Evolutionary conservation across 1,139 yeast genomes (phyloP).

Genomic region (Candida glucosophila): DNA sequence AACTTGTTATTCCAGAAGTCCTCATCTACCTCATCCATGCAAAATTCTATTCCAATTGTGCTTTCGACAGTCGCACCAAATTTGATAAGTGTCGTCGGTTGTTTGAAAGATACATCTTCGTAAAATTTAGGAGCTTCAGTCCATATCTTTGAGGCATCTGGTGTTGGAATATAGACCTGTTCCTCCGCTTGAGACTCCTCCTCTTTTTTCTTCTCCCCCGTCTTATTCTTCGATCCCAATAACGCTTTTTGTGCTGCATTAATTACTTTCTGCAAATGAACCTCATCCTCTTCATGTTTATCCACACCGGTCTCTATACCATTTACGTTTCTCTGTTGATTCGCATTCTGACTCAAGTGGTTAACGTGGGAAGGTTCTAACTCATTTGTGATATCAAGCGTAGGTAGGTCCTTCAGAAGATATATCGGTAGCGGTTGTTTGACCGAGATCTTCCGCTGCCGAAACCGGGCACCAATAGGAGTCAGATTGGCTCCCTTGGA

Average conservation of each 20-base stretch:
- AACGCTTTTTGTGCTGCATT: constrained; percentile 65
- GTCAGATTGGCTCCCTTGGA: constrained; percentile 26
- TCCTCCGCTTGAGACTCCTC: constrained; percentile 28
- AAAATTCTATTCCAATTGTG: constrained; percentile 76
- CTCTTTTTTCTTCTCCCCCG: constrained; percentile 21
- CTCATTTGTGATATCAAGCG: constrained; percentile 45
- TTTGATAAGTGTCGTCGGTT: constrained; percentile 76
- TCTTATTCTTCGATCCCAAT: constrained; percentile 19
- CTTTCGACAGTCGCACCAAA: constrained; percentile 95
- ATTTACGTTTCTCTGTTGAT: constrained; percentile 75
- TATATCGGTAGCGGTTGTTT: constrained; percentile 81
- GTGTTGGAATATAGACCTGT: constrained; percentile 88
- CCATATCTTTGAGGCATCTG: constrained; percentile 88
- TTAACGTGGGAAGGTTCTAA: constrained; percentile 39
- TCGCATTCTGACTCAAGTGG: constrained; percentile 29
- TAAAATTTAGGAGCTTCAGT: constrained; percentile 67
- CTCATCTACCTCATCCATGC: constrained; percentile 87
- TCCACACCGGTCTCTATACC: constrained; percentile 97
- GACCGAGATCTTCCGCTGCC: constrained; percentile 86
- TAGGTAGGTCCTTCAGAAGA: constrained; percentile 73
- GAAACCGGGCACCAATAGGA: constrained; percentile 59
- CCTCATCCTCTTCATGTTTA: constrained; percentile 95
- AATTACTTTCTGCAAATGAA: constrained; percentile 86
- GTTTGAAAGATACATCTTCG: constrained; percentile 48
- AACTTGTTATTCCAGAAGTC: constrained; percentile 41